Evolutionary conservation across 345 rosid genomes (phyloP), one percentile per base, ranked within the genome.

Genomic region (Eucalyptus camaldulensis): DNA sequence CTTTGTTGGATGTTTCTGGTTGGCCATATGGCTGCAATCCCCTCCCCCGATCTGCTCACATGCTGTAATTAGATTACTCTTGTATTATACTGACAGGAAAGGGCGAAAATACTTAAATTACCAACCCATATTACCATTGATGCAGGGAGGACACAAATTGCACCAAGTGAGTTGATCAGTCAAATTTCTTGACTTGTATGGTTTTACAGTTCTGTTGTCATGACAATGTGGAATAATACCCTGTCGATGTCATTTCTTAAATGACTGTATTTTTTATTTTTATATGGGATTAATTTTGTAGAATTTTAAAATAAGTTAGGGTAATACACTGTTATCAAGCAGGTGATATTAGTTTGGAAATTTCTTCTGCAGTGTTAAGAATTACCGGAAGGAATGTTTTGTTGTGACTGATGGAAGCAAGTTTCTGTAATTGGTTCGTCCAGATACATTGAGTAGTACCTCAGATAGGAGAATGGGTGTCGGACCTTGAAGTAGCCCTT

Each of bases 131-230:
- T 98, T 69, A 98, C 99, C 49, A 94, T 98, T 69, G 99, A 98
- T 94, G 99, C 99, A 14, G 99, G 99, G 91, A 96, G 98, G 91
- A 98, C 99, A 4, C 99, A 97, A 92, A 98, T 98, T 80, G 99
- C 99, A 60, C 99, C 99, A 89, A 97, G 99, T 98, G 90, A 95
- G 99, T 97, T 90, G 88, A 86, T 88, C 29, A 72, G 37, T 69
- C 88, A 51, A 72, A 88, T 87, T 65, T 88, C 60, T 22, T 8
- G 50, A 31, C 51, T 86, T 21, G 15, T 45, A 47, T 62, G 81
- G 60, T 44, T 87, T 58, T 40, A 87, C 80, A 53, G 33, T 62
- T 87, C 81, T 29, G 51, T 62, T 67, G 65, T 67, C 88, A 45
- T 60, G 29, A 25, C 25, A 25, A 31, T 31, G 60, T 86, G 62